Evolutionary conservation across 2,329 filamentous ascomycete genomes (phyloP).

Genomic region (Fusarium papillatum): DNA sequence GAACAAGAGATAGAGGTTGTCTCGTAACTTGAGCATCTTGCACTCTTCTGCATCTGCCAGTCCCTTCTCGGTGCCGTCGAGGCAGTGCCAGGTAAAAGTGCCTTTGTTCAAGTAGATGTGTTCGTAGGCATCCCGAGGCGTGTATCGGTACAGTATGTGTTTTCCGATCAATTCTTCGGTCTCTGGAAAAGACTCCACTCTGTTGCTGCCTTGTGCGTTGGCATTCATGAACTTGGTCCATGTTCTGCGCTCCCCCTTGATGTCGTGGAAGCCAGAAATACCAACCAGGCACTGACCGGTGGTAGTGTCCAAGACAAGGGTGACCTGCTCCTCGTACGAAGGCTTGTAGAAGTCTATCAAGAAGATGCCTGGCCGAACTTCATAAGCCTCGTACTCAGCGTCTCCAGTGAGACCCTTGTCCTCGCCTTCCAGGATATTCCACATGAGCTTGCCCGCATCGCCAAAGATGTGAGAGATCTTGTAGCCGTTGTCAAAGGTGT

Average conservation of each 20-base stretch:
- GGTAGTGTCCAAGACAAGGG: background rate
- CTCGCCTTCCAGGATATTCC: slow-evolving; percentile 19
- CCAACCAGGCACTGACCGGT: slow-evolving; percentile 15
- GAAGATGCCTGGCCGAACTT: slow-evolving; percentile 24
- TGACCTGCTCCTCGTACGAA: slow-evolving; percentile 22
- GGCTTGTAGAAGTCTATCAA: slow-evolving; percentile 32
- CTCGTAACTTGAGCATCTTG: slow-evolving; percentile 25
- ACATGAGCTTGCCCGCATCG: background rate
- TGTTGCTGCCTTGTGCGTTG: background rate
- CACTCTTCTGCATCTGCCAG: slow-evolving; percentile 26
- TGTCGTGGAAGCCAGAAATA: slow-evolving; percentile 20
- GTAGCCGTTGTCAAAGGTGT: slow-evolving; percentile 20
- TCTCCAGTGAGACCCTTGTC: background rate
- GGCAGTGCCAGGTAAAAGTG: slow-evolving; percentile 26
- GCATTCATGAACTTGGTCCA: slow-evolving; percentile 25
- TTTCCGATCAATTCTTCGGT: slow-evolving; percentile 32
- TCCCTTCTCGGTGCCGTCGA: slow-evolving; percentile 25
- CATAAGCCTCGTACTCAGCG: slow-evolving; percentile 19
- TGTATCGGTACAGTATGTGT: slow-evolving; percentile 26
- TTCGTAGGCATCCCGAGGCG: slow-evolving; percentile 20
- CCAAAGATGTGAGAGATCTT: slow-evolving; percentile 18
- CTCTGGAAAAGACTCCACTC: background rate
- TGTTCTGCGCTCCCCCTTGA: slow-evolving; percentile 11
- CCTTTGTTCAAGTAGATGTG: slow-evolving; percentile 33
- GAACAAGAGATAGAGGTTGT: slow-evolving; percentile 25